Evolutionary conservation across 2,329 filamentous ascomycete genomes (phyloP), one percentile per base, ranked within the genome.

Genomic region (Arthrobotrys musiformis): DNA sequence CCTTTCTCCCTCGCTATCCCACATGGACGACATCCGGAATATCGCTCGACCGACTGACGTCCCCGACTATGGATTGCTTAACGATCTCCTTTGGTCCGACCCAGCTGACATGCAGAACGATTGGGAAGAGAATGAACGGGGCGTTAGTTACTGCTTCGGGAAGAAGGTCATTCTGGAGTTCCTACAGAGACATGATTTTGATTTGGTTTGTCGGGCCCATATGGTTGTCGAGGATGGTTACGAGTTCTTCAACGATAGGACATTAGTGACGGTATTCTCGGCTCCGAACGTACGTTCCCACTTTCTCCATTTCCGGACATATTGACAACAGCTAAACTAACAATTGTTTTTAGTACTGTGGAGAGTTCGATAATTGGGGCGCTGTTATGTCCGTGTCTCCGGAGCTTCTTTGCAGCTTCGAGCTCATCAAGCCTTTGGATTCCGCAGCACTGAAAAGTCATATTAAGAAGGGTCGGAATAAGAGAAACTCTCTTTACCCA

Each of bases 151-250:
- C 83, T 98, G 95, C 83, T 99, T 99, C 82, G 94, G 94, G 56
- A 98, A 98, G 84, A 95, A 96, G 82, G 94, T 99, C 79, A 98
- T 99, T 79, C 94, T 94, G 83, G 93, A 98, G 81, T 99, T 99
- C 83, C 85, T 99, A 79, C 91, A 93, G 75, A 90, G 92, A 69
- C 95, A 99, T 83, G 95, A 99, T 84, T 98, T 99, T 83, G 95
- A 99, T 83, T 86, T 99, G 61, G 94, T 99, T 63, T 99, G 95
- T 83, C 91, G 95, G 80, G 95, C 95, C 58, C 95, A 99, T 85
- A 98, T 98, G 95, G 95, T 99, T 63, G 95, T 99, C 22, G 95
- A 99, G 84, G 95, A 99, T 83, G 95, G 95, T 9, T 99, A 99
- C 84, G 95, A 99, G 82, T 99, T 99, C 84, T 99, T 98, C 84